Base-by-base conservation (phyloP, 2,329 filamentous ascomycete genomes). In the Xylaria sp. region DNA sequence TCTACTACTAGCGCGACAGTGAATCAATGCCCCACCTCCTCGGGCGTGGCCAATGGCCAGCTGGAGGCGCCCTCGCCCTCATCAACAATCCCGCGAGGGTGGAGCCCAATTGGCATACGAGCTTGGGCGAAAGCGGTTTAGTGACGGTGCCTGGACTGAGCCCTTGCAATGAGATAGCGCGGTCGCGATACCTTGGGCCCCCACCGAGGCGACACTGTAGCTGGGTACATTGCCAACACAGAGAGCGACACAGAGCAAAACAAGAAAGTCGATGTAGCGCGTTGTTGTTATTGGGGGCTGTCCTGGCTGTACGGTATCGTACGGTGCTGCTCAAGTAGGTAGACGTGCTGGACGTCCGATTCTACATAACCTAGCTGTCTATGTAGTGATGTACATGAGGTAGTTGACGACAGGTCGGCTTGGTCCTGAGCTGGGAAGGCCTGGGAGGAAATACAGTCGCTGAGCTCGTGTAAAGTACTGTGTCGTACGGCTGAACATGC, bases 1-100 rank as follows among this genome's bases (percentile, higher is more conserved):
- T 59, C 52, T 65, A n/a, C n/a, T n/a, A n/a, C n/a, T n/a, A 64
- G 60, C 60, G 61, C 50, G 57, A 57, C 46, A 48, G 57, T n/a
- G 56, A 57, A 59, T 63, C 59, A 58, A 60, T 61, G 52, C 56
- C n/a, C 50, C 29, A 34, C 52, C 56, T 52, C 54, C 55, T 51
- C 56, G 47, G 43, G 40, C 34, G 29, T 29, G 48, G 39, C 60
- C 62, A 64, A 65, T 66, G 39, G 48, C 39, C 46, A 45, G 52
- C 40, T 39, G 37, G 44, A 43, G 37, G 46, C 39, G 54, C 50
- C 57, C 59, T 59, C 48, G 56, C 54, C 57, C 61, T 64, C 57
- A 59, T 63, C 61, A 60, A 63, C 56, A 62, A 61, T 59, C 48
- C 59, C 61, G 52, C 48, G 50, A 58, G 56, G 54, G 51, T 60